phyloP scores from a whole-genome alignment of 257 asterid species.

The Handroanthus guayacan region DNA sequence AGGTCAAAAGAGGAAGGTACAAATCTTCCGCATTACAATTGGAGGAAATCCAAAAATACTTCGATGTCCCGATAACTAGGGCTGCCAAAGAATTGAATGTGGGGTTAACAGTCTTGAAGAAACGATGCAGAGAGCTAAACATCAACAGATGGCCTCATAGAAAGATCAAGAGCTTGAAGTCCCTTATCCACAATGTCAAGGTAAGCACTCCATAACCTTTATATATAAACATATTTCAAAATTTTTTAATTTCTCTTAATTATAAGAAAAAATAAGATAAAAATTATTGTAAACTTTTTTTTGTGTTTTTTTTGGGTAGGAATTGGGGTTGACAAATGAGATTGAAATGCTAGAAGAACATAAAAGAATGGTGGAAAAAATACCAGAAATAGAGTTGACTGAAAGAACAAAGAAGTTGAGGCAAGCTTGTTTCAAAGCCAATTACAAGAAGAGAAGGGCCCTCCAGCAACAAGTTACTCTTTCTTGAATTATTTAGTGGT shows the following conservation, averaged over 20 bases:
- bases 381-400: conserved; percentile 81
- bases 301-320: conserved; percentile 42
- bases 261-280: neutral
- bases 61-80: conserved; percentile 71
- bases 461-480: conserved; percentile 28
- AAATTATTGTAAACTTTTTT: neutral
- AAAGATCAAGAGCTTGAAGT: conserved; percentile 84
- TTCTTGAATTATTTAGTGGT: neutral
- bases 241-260: neutral
- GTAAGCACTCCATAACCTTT: conserved; percentile 36
- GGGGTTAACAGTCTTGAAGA: conserved; percentile 82
- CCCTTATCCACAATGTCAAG: conserved; percentile 81
- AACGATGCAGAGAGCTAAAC: conserved; percentile 77
- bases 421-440: conserved; percentile 95
- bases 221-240: neutral
- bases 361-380: conserved; percentile 59
- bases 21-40: conserved; percentile 49
- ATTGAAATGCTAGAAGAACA: conserved; percentile 80
- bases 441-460: conserved; percentile 86
- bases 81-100: conserved; percentile 85
- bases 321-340: conserved; percentile 71
- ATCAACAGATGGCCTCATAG: conserved; percentile 89
- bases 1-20: conserved; percentile 38
- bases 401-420: conserved; percentile 82
- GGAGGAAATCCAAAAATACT: conserved; percentile 75